Base-by-base conservation (phyloP, 805 yeast genomes). In the Candida xyloterini region DNA sequence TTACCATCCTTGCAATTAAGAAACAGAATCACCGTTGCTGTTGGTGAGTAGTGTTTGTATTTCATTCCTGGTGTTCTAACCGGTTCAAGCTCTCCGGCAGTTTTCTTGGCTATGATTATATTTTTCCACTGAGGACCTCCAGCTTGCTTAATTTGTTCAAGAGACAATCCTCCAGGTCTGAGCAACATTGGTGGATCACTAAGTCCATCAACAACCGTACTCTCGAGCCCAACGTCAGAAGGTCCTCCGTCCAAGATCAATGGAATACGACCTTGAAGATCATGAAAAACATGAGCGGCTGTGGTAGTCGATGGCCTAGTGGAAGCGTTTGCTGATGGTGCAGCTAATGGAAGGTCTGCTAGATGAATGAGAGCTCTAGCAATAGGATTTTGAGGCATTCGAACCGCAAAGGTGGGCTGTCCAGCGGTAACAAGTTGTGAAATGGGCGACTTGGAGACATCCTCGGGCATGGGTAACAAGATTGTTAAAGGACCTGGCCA, bases 401-500 rank as follows among this genome's bases (percentile, higher is more conserved):
- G 72, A 1, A 89, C 95, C 0, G 97, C 99, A 58, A 90, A 86
- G 0, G 99, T 93, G 13, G 79, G 70, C 59, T 91, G 97, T 7
- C 79, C 81, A 0, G 91, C 93, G 0, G 99, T 91, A 15, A 93
- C 95, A 13, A 77, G 67, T 24, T 70, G 67, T 2, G 96, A 88
- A 2, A 91, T 66, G 1, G 77, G 77, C 6, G 73, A 65, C 4
- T 5, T 10, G 7, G 25, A 23, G 10, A 23, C 8, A 3, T 56
- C 53, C 5, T 45, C 49, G 20, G 66, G 63, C 5, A 76, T 68
- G 0, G 96, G 96, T 15, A 93, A 65, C 35, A 93, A 61, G 24
- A 93, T 86, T 0, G 96, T 89, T 40, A 93, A 65, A 0, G 99
- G 98, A 0, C 99, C 99, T 0, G 99, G 99, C 98, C 98, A 93